Conservation (phyloP, 2,329 filamentous ascomycete species). For the Pseudonectria foliicola region DNA sequence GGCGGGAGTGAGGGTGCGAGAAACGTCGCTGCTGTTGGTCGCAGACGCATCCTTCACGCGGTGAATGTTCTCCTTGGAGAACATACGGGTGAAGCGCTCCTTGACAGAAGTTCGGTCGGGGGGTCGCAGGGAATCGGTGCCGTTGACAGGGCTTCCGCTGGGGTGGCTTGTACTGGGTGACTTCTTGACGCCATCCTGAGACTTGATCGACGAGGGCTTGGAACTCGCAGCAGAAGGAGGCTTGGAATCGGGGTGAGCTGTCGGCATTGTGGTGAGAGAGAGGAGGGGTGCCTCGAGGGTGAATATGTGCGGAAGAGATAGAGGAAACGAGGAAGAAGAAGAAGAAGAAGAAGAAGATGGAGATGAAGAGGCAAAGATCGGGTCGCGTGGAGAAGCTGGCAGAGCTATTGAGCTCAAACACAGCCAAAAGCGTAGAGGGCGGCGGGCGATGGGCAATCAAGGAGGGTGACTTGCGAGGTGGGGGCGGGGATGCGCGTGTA, state of each 20-base stretch:
- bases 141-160: slow-evolving; percentile 29
- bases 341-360: neutral
- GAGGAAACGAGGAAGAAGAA: no score
- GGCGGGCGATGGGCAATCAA: neutral
- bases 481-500: no score
- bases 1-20: slow-evolving; percentile 28
- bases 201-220: slow-evolving; percentile 43
- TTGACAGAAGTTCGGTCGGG: slow-evolving; percentile 55
- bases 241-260: slow-evolving; percentile 25
- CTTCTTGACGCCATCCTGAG: slow-evolving; percentile 34
- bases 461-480: no score
- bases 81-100: slow-evolving; percentile 58
- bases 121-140: slow-evolving; percentile 18
- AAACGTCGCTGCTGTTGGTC: slow-evolving; percentile 28
- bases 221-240: slow-evolving; percentile 38
- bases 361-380: neutral
- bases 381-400: no score
- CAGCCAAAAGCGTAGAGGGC: neutral
- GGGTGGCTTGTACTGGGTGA: slow-evolving; percentile 35
- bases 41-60: slow-evolving; percentile 20
- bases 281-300: no score
- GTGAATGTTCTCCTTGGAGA: slow-evolving; percentile 46
- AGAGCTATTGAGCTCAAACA: neutral
- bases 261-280: slow-evolving; percentile 25
- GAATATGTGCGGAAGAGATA: no score